phyloP scores from a whole-genome alignment of 805 yeast species.

The Monosporozyma servazzii region DNA sequence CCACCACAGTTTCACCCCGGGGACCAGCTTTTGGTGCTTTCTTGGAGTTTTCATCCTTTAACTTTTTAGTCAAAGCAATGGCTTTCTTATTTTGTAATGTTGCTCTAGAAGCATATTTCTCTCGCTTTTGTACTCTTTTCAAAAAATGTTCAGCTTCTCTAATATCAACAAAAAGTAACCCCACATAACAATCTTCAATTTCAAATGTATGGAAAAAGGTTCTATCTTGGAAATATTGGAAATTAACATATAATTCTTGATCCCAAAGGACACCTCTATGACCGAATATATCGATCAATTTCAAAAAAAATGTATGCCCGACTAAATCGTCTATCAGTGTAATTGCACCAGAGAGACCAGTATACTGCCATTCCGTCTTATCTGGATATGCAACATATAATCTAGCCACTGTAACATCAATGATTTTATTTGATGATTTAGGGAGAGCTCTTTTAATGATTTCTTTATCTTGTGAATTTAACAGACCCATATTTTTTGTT shows the following conservation, averaged over 20 bases:
- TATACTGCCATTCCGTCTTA: constrained; percentile 69
- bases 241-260: constrained; percentile 83
- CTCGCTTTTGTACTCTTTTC: constrained; percentile 65
- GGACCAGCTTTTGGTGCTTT: constrained; percentile 57
- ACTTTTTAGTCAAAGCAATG: constrained; percentile 60
- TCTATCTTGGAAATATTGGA: constrained; percentile 87
- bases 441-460: constrained; percentile 84
- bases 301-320: constrained; percentile 87
- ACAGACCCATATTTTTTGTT: constrained; percentile 28
- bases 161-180: constrained; percentile 81
- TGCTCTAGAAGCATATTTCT: constrained; percentile 78
- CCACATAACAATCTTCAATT: constrained; percentile 79
- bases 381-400: constrained; percentile 86
- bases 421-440: constrained; percentile 73
- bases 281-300: constrained; percentile 77
- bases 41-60: constrained; percentile 45
- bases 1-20: constrained; percentile 26
- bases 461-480: constrained; percentile 65
- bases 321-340: constrained; percentile 84
- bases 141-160: constrained; percentile 78
- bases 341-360: constrained; percentile 85
- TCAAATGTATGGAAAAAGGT: constrained; percentile 93
- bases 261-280: constrained; percentile 91
- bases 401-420: constrained; percentile 86
- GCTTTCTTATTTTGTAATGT: constrained; percentile 85